Percentiles rank a stretch among this genome's conserved stretches.
Evolutionary conservation across 2,329 filamentous ascomycete species (phyloP).

Genomic region (Stenocarpella maydis): DNA sequence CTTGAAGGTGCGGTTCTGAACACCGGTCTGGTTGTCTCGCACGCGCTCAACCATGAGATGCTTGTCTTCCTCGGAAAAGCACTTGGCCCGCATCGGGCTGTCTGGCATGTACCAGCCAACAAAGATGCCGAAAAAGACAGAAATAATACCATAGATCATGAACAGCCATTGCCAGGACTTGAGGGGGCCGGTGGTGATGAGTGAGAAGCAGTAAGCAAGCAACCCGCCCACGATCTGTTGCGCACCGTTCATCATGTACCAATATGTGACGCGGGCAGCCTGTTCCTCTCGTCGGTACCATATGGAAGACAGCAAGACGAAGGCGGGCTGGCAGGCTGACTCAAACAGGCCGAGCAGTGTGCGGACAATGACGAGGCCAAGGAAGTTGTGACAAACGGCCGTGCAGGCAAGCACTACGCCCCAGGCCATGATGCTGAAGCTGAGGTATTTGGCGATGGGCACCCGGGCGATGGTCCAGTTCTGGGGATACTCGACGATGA

Average conservation of each 20-base stretch:
- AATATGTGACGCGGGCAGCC: conserved; percentile 71
- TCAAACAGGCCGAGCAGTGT: conserved; percentile 77
- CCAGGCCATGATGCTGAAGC: conserved; percentile 71
- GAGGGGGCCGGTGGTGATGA: conserved; percentile 61
- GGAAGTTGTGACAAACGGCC: conserved; percentile 67
- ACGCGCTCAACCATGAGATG: conserved; percentile 68
- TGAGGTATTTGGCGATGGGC: conserved; percentile 73
- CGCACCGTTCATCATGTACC: conserved; percentile 81
- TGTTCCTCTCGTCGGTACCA: conserved; percentile 78
- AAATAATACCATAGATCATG: conserved; percentile 69
- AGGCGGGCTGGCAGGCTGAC: conserved; percentile 72
- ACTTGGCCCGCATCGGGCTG: conserved; percentile 75
- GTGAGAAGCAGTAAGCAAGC: conserved; percentile 69
- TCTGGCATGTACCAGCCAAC: conserved; percentile 72
- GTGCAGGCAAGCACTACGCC: conserved; percentile 67
- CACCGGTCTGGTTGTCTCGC: conserved; percentile 66
- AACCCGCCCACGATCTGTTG: conserved; percentile 78
- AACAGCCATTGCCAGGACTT: conserved; percentile 76
- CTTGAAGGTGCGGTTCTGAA: conserved; percentile 63
- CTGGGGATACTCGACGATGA: conserved; percentile 77
- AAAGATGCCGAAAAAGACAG: conserved; percentile 70
- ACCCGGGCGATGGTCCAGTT: conserved; percentile 61
- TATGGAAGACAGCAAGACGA: conserved; percentile 72
- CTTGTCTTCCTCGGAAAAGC: conserved; percentile 73
- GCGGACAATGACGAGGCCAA: conserved; percentile 65